Percentiles rank a stretch among this genome's conserved stretches.
Evolutionary conservation across 2,329 filamentous ascomycete genomes (phyloP).

Genomic region (Hymenoscyphus albidus): DNA sequence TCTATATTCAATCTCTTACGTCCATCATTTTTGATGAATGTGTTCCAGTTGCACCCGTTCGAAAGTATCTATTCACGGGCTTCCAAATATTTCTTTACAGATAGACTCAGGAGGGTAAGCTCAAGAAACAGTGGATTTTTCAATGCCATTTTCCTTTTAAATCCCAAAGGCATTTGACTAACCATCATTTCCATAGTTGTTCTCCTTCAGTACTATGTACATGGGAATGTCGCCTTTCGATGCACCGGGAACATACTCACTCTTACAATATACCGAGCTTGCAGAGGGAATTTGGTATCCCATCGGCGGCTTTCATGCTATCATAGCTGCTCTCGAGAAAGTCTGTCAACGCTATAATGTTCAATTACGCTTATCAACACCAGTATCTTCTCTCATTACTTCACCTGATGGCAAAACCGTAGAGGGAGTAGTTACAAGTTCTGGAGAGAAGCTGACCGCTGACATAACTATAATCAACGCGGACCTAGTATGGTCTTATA

Average conservation of each 20-base stretch:
- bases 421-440: slow-evolving; percentile 55
- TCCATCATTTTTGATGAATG: slow-evolving; percentile 53
- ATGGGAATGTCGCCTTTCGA: slow-evolving; percentile 79
- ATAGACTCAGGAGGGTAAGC: slow-evolving; percentile 56
- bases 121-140: background rate
- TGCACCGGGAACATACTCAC: slow-evolving; percentile 68
- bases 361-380: slow-evolving; percentile 55
- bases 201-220: slow-evolving; percentile 79
- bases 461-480: slow-evolving; percentile 69
- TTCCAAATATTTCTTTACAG: slow-evolving; percentile 64
- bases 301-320: slow-evolving; percentile 63
- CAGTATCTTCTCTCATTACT: slow-evolving; percentile 54
- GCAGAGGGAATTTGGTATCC: slow-evolving; percentile 76
- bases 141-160: too few relatives aligned
- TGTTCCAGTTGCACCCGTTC: slow-evolving; percentile 64
- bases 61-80: slow-evolving; percentile 66
- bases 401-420: slow-evolving; percentile 48
- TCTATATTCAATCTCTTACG: slow-evolving; percentile 53
- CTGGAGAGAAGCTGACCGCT: slow-evolving; percentile 55
- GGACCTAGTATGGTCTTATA: slow-evolving; percentile 72
- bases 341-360: slow-evolving; percentile 61
- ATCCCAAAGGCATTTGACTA: background rate
- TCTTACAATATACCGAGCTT: slow-evolving; percentile 72
- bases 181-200: slow-evolving; percentile 39
- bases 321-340: slow-evolving; percentile 60